Evolutionary conservation across 352 stramenopile species (phyloP).

Genomic region (Phytophthora parvispora): DNA sequence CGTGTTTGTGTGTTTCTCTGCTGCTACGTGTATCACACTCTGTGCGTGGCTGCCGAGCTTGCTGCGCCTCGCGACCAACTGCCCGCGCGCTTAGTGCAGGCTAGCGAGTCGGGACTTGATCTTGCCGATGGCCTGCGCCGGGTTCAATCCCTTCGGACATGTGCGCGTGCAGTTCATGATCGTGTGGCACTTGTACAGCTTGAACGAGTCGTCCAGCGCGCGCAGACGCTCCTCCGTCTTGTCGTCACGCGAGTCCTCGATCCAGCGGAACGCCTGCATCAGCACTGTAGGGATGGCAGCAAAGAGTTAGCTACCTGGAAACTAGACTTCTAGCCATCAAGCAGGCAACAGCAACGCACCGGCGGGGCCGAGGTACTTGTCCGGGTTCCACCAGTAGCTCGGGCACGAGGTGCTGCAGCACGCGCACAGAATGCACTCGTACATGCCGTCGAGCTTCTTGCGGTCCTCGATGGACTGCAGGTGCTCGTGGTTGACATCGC

Average conservation of each 20-base stretch:
- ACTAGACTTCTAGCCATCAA: not conserved
- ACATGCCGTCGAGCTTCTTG: conserved; percentile 99
- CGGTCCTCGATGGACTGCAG: conserved; percentile 96
- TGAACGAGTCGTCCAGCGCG: conserved; percentile 98
- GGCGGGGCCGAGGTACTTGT: conserved; percentile 95
- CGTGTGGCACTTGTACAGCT: conserved; percentile 99
- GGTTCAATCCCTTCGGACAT: conserved; percentile 99
- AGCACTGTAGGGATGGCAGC: conserved; percentile 70
- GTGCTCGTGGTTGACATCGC: conserved; percentile 90
- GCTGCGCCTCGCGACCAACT: not conserved
- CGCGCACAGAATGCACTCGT: conserved; percentile 99
- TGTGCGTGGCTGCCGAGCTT: not conserved
- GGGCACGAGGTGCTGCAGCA: conserved; percentile 99
- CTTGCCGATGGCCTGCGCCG: conserved; percentile 98
- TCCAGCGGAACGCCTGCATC: conserved; percentile 98
- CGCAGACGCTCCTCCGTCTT: conserved; percentile 97
- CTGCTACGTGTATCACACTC: conserved; percentile 28
- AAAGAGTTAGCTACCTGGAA: conserved; percentile 13
- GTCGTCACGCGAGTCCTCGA: conserved; percentile 99
- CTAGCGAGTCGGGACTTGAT: conserved; percentile 98
- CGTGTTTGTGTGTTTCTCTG: conserved; percentile 23
- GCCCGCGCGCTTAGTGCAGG: conserved; percentile 64
- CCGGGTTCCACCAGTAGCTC: conserved; percentile 99
- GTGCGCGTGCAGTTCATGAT: conserved; percentile 99
- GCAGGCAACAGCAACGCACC: conserved; percentile 38